These are phyloP conservation scores for Coemansia sp. DNA, from an alignment of 192 early-diverging fungal genomes.

Conservation along the genomic window DNA sequence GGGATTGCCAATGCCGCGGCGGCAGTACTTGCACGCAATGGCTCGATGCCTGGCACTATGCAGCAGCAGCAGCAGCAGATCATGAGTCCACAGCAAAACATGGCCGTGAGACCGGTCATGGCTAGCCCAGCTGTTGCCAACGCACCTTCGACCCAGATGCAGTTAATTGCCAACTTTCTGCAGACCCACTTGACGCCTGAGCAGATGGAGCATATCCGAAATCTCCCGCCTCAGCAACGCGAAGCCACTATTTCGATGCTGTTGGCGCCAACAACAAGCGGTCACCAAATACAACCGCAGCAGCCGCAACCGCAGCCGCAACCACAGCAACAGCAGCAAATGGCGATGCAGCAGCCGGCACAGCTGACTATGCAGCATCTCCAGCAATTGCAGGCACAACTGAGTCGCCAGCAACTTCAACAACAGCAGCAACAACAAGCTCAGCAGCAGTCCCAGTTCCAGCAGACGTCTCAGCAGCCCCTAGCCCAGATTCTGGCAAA, in stretches of 20 bases:
- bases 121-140: slow-evolving; percentile 19
- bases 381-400: slow-evolving; percentile 14
- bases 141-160: slow-evolving; percentile 6
- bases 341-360: background rate
- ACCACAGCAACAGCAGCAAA: slow-evolving; percentile 7
- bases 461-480: slow-evolving; percentile 20
- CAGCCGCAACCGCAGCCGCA: slow-evolving; percentile 7
- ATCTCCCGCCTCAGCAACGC: slow-evolving; percentile 15
- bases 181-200: slow-evolving; percentile 10
- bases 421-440: slow-evolving; percentile 18
- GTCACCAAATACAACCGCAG: slow-evolving; percentile 3
- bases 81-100: slow-evolving; percentile 36
- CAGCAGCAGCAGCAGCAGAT: slow-evolving; percentile 17
- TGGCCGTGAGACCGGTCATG: slow-evolving; percentile 15
- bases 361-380: slow-evolving; percentile 8
- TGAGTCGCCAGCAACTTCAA: slow-evolving; percentile 9
- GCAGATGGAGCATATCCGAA: slow-evolving; percentile 13
- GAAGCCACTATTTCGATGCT: slow-evolving; percentile 1
- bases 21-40: slow-evolving; percentile 3
- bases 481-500: background rate
- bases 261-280: background rate
- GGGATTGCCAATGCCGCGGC: slow-evolving; percentile 3
- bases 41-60: background rate
- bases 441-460: slow-evolving; percentile 16
- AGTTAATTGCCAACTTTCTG: background rate